These are phyloP conservation scores for Zelonia costaricensis DNA, from an alignment of 208 protist species.

Conservation along the genomic window DNA sequence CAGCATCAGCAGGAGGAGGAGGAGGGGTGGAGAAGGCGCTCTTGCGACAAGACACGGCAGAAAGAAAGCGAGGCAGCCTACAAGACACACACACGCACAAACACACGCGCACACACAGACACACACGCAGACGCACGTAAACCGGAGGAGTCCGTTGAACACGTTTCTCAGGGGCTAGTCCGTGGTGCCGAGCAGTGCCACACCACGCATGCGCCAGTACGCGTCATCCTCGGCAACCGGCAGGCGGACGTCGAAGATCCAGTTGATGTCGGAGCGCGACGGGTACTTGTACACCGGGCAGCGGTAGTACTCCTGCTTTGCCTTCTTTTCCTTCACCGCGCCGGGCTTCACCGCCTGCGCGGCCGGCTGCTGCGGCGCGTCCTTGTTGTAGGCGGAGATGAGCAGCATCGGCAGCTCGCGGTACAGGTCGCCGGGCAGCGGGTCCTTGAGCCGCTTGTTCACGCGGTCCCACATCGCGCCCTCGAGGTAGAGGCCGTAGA, in stretches of 20 bases:
- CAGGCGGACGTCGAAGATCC: constrained; percentile 97
- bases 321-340: constrained; percentile 79
- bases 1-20: too few relatives aligned
- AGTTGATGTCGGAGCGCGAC: constrained; percentile 95
- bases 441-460: constrained; percentile 92
- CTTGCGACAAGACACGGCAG: too few relatives aligned
- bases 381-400: constrained; percentile 93
- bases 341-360: constrained; percentile 65
- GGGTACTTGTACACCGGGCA: constrained; percentile 99
- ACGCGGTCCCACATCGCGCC: constrained; percentile 96
- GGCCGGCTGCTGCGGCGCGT: constrained; percentile 62
- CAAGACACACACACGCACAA: neutral
- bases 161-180: constrained; percentile 54
- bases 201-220: constrained; percentile 97
- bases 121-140: too few relatives aligned
- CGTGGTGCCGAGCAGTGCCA: constrained; percentile 87
- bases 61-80: neutral
- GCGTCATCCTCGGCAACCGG: constrained; percentile 92
- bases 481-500: constrained; percentile 98
- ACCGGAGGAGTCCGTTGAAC: too few relatives aligned
- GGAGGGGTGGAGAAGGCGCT: too few relatives aligned
- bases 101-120: neutral
- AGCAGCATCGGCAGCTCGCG: constrained; percentile 96
- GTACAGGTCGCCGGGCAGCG: constrained; percentile 95
- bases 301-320: constrained; percentile 94